Evolutionary conservation across 208 protist species (phyloP).

Genomic region (Leishmania aethiopica): DNA sequence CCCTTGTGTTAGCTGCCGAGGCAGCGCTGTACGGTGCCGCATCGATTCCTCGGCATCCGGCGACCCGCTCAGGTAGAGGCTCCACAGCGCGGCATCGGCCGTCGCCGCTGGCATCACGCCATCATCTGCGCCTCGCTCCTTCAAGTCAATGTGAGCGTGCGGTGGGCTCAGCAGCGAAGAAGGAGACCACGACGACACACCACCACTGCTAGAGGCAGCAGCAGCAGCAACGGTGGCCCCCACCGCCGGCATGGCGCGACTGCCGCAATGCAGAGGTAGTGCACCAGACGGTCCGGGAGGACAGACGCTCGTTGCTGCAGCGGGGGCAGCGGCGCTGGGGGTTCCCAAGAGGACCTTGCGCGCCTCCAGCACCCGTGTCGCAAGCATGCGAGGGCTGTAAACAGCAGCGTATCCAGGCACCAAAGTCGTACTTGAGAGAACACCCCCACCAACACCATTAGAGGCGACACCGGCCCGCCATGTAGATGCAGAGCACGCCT

Average conservation of each 20-base stretch:
- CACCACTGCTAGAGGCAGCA: not conserved
- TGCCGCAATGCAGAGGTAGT: not conserved
- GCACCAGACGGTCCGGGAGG: not conserved
- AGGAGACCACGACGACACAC: not conserved
- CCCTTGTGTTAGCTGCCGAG: not conserved
- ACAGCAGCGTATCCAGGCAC: conserved; percentile 10
- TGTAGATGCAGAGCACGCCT: conserved; percentile 1
- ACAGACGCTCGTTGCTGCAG: not conserved
- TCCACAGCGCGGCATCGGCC: conserved; percentile 13
- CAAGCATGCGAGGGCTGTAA: conserved; percentile 15
- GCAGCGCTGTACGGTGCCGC: not conserved
- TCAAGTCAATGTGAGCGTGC: not conserved
- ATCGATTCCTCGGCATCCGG: not conserved
- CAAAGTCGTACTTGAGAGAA: not conserved
- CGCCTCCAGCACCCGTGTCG: conserved; percentile 5
- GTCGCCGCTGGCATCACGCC: not conserved
- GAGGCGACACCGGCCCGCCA: not conserved
- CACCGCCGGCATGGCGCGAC: conserved; percentile 17
- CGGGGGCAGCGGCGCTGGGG: not conserved
- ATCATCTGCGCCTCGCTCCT: not conserved
- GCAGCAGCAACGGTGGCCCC: conserved; percentile 10
- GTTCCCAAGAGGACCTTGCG: conserved; percentile 10
- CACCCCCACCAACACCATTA: not conserved
- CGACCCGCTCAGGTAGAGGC: conserved; percentile 10
- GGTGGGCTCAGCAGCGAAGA: conserved; percentile 5